These are phyloP conservation scores for Cokeromyces recurvatus DNA, from an alignment of 371 early-diverging fungal species.

Conservation along the genomic window DNA sequence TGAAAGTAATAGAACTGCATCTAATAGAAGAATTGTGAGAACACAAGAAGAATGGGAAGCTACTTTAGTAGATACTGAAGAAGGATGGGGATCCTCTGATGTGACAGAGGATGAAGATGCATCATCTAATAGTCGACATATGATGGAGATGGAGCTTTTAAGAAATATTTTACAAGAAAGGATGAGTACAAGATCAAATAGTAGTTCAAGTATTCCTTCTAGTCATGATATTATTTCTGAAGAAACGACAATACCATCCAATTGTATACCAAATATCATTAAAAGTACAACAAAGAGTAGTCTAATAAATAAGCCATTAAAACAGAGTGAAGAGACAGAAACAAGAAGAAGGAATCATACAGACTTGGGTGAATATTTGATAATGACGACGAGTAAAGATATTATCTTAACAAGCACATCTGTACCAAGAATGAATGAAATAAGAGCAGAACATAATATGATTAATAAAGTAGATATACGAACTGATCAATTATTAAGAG, in stretches of 20 bases:
- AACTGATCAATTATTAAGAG: constrained; percentile 20
- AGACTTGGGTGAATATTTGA: constrained; percentile 23
- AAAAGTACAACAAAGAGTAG: not conserved
- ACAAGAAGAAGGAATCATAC: constrained; percentile 4
- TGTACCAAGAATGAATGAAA: constrained; percentile 18
- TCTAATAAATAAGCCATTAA: not conserved
- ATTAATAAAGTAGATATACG: constrained; percentile 37
- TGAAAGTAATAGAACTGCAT: no score
- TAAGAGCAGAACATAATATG: constrained; percentile 23
- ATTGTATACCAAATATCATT: constrained; percentile 3
- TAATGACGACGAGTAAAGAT: constrained; percentile 34
- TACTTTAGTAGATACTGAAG: no score
- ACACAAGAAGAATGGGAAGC: no score
- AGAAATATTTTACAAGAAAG: no score
- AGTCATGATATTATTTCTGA: no score
- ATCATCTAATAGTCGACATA: no score
- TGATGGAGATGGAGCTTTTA: no score
- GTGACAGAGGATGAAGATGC: no score
- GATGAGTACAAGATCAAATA: no score
- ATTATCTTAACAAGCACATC: constrained; percentile 19
- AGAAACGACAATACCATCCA: not conserved
- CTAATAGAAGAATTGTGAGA: no score
- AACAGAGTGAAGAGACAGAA: not conserved
- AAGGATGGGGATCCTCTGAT: no score
- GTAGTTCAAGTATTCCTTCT: no score